Conservation (phyloP, 768 basidiomycete species). For the Crassisporium funariophilum region DNA sequence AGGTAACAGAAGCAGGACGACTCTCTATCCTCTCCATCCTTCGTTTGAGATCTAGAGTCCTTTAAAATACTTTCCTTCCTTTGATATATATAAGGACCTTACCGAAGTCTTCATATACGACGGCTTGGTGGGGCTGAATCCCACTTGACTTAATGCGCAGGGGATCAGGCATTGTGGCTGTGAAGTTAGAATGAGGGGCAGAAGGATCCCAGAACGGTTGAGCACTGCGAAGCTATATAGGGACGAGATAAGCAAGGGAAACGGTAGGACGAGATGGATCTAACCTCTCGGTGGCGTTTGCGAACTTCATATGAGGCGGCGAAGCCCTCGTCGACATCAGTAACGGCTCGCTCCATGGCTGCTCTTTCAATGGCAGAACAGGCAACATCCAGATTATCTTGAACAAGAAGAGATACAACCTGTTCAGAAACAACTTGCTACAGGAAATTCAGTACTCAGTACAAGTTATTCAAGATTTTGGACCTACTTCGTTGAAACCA, state of each 20-base stretch:
- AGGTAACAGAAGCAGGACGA: conserved; percentile 70
- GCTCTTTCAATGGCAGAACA: conserved; percentile 96
- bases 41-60: conserved; percentile 55
- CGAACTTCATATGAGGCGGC: conserved; percentile 79
- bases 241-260: neutral
- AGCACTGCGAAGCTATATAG: conserved; percentile 55
- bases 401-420: conserved; percentile 75
- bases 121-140: conserved; percentile 76
- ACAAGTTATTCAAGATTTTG: neutral
- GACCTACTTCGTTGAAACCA: conserved; percentile 81
- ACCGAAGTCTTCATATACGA: conserved; percentile 97
- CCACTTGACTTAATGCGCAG: conserved; percentile 84
- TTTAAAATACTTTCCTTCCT: conserved; percentile 31
- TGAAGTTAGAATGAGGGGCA: conserved; percentile 70
- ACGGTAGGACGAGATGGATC: conserved; percentile 23
- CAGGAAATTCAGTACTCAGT: conserved; percentile 9
- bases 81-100: neutral
- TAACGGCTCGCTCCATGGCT: conserved; percentile 93
- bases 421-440: conserved; percentile 79
- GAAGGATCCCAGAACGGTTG: conserved; percentile 91
- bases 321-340: conserved; percentile 92
- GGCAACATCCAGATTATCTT: conserved; percentile 91
- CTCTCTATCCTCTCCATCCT: conserved; percentile 53
- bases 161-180: conserved; percentile 79
- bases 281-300: conserved; percentile 83